Evolutionary conservation across 805 yeast genomes (phyloP), one percentile per base, ranked within the genome.

Genomic region (Suhomyces tanzawaensis): DNA sequence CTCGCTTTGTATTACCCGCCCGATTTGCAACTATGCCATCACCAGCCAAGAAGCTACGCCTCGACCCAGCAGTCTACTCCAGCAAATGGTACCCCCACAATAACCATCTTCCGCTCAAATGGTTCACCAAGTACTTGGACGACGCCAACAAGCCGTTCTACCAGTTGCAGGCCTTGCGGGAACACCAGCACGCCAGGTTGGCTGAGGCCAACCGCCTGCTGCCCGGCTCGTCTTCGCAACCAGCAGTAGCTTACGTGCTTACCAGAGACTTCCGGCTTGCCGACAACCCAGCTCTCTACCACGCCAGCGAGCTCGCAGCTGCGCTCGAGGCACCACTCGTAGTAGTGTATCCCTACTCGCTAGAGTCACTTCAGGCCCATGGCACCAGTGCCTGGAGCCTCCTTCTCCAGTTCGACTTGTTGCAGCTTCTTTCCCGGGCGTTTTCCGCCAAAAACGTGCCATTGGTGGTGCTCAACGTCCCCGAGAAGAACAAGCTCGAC

Each of bases 191-290:
- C 22, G 23, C 22, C 13, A 9, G 9, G 23, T 7, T 7, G 9
- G 23, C 23, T 9, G 23, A 7, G 9, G 21, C 7, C 39, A 27
- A 8, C n/a, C 28, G 39, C 17, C 19, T 6, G 16, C 18, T 25
- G 9, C 19, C 29, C 18, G 27, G 29, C 3, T 13, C 37, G 32
- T 14, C 30, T 5, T 8, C 19, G 18, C 3, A 19, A 23, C 14
- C 30, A 30, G 7, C 4, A 5, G 25, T 39, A 14, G 36, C 28
- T 19, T 31, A 25, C 22, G 14, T 77, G 66, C 74, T 76, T 37
- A 51, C 70, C 13, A 60, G 66, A 25, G 82, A 77, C 44, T 52
- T 76, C 19, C 55, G 81, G 31, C 38, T 65, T 6, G 53, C 49
- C 7, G 78, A 76, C 47, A 76, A 76, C 46, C 55, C 53, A 1